Conservation (phyloP, 148 eudicot genomes). For the Pharnaceum exiguum region DNA sequence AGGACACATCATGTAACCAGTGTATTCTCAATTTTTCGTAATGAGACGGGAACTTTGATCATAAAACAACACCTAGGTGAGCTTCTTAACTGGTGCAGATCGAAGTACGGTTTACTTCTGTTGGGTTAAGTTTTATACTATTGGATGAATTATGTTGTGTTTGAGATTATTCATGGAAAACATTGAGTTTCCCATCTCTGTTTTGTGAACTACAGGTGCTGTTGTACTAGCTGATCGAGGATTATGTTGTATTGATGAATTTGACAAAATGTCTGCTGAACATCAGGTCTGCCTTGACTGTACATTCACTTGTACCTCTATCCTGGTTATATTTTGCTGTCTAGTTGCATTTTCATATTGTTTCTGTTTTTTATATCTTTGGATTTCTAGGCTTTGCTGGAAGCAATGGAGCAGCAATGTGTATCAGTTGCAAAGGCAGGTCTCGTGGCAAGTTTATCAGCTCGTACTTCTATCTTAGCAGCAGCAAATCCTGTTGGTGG, state of each 20-base stretch:
- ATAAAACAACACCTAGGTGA: too few relatives aligned
- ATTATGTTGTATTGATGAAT: conserved; percentile 96
- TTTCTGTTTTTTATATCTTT: neutral
- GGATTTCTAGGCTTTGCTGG: conserved; percentile 64
- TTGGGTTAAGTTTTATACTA: too few relatives aligned
- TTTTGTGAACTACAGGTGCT: conserved; percentile 90
- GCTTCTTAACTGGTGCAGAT: too few relatives aligned
- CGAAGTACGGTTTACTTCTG: too few relatives aligned
- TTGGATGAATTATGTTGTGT: too few relatives aligned
- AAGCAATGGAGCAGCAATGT: conserved; percentile 99
- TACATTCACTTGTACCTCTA: neutral
- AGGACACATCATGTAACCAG: too few relatives aligned
- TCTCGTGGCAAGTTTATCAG: conserved; percentile 95
- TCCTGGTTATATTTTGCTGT: neutral
- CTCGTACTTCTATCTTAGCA: conserved; percentile 93
- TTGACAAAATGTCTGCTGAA: conserved; percentile 98
- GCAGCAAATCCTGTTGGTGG: conserved; percentile 99
- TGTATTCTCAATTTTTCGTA: too few relatives aligned
- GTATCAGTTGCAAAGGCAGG: conserved; percentile 99
- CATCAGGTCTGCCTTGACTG: conserved; percentile 62
- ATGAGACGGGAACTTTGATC: too few relatives aligned
- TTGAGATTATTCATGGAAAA: too few relatives aligned
- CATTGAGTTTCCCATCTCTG: too few relatives aligned
- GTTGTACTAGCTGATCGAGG: conserved; percentile 98
- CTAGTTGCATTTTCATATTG: neutral